phyloP scores from a whole-genome alignment of 495 filamentous ascomycete genomes.

The Tuber borchii region DNA sequence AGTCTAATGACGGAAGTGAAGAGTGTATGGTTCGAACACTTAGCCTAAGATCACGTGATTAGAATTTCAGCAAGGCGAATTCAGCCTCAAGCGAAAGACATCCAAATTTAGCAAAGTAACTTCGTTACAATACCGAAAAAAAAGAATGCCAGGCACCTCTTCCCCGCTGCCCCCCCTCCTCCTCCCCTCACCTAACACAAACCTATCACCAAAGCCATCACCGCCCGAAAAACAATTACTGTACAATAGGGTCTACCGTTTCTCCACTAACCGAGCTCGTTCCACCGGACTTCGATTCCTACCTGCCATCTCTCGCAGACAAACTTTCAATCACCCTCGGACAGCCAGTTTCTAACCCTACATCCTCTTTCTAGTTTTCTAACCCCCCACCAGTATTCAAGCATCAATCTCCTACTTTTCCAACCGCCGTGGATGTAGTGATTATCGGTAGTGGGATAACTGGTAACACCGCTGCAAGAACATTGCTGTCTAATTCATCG shows the following conservation, averaged over 20 bases:
- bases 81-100: not conserved
- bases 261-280: not conserved
- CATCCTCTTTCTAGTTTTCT: conserved; percentile 56
- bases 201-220: not conserved
- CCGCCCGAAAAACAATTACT: not conserved
- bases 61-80: not conserved
- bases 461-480: too few species aligned
- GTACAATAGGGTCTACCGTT: not conserved
- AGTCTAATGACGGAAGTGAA: not conserved
- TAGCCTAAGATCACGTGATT: not conserved
- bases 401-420: conserved; percentile 46
- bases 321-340: conserved; percentile 25
- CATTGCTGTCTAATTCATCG: too few species aligned
- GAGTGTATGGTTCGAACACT: not conserved
- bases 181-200: not conserved
- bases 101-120: not conserved
- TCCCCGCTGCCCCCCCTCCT: not conserved
- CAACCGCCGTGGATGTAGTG: too few species aligned
- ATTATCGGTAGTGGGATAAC: too few species aligned
- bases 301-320: not conserved
- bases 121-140: not conserved
- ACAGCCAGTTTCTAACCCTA: conserved; percentile 49
- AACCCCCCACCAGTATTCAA: conserved; percentile 50
- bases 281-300: not conserved
- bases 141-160: not conserved